Evolutionary conservation across 1,284 basidiomycete species (phyloP).

Genomic region (Phellopilus nigrolimitatus): DNA sequence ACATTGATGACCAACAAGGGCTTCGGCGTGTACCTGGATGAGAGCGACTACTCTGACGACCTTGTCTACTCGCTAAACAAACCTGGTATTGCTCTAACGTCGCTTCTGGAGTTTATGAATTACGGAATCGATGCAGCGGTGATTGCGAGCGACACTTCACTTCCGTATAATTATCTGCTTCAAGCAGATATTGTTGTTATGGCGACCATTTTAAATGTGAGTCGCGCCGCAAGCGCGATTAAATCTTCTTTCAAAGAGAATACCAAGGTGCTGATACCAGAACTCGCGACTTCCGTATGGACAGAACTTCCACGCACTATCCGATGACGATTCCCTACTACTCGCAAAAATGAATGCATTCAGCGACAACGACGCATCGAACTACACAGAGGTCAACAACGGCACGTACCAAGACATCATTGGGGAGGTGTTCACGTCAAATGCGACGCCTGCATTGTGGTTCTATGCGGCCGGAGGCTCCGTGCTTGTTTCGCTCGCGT

Average conservation of each 20-base stretch:
- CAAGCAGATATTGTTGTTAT: constrained; percentile 13
- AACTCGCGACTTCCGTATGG: not conserved
- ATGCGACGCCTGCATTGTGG: constrained; percentile 18
- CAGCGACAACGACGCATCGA: constrained; percentile 3
- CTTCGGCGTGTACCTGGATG: constrained; percentile 1
- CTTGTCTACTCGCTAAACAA: constrained; percentile 9
- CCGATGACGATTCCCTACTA: constrained; percentile 14
- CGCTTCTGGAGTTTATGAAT: constrained; percentile 9
- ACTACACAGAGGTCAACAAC: constrained; percentile 5
- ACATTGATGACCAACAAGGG: not conserved
- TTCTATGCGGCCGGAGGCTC: constrained; percentile 18
- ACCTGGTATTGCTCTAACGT: constrained; percentile 4
- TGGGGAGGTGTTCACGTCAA: constrained; percentile 9
- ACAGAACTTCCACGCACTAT: constrained; percentile 17
- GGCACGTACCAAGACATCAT: constrained; percentile 8
- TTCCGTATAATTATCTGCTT: constrained; percentile 4
- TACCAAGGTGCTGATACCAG: too few relatives aligned
- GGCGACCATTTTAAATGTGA: constrained; percentile 14
- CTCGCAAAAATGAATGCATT: constrained; percentile 12
- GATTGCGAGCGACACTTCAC: not conserved
- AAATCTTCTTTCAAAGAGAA: too few relatives aligned
- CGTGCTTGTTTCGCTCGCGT: not conserved
- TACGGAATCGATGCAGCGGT: constrained; percentile 1
- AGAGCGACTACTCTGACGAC: constrained; percentile 1
- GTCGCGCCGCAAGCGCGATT: not conserved